These are phyloP conservation scores for Neonectria coccinea DNA, from an alignment of 2,329 filamentous ascomycete genomes.

Conservation along the genomic window DNA sequence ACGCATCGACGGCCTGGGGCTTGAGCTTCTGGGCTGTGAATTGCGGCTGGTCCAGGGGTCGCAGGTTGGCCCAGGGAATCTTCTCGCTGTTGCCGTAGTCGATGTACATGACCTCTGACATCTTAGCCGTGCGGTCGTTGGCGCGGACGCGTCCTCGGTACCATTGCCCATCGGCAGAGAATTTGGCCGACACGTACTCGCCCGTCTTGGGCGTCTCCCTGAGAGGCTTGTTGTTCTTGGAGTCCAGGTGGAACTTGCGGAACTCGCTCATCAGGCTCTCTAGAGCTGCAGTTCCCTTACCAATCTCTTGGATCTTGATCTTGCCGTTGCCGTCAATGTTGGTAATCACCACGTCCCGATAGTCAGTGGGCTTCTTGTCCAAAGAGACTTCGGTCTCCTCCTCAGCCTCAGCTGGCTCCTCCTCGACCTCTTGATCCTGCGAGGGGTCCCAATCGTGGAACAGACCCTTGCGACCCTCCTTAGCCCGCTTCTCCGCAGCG, in stretches of 20 bases:
- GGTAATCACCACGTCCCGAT: slow-evolving; percentile 93
- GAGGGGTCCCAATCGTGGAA: slow-evolving; percentile 97
- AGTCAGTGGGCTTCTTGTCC: slow-evolving; percentile 80
- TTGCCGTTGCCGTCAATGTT: slow-evolving; percentile 85
- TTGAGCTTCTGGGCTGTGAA: slow-evolving; percentile 87
- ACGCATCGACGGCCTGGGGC: slow-evolving; percentile 87
- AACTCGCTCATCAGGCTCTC: slow-evolving; percentile 92
- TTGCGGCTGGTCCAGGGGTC: slow-evolving; percentile 81
- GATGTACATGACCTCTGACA: slow-evolving; percentile 91
- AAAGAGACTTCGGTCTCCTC: slow-evolving; percentile 64
- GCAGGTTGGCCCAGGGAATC: slow-evolving; percentile 84
- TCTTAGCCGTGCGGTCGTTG: slow-evolving; percentile 91
- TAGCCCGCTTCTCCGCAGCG: slow-evolving; percentile 87
- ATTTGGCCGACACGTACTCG: slow-evolving; percentile 90
- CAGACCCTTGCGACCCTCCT: slow-evolving; percentile 86
- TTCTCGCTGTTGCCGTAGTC: slow-evolving; percentile 97
- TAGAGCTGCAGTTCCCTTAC: slow-evolving; percentile 84
- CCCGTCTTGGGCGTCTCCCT: slow-evolving; percentile 86
- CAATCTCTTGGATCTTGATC: slow-evolving; percentile 92
- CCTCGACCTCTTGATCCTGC: slow-evolving; percentile 76
- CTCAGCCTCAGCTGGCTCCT: slow-evolving; percentile 63
- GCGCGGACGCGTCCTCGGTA: slow-evolving; percentile 92
- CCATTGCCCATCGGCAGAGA: slow-evolving; percentile 90
- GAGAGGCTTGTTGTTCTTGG: slow-evolving; percentile 81
- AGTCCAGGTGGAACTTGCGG: slow-evolving; percentile 88